These are phyloP conservation scores for Fraxinus sp. DNA, from an alignment of 305 asterid species.

Conservation along the genomic window DNA sequence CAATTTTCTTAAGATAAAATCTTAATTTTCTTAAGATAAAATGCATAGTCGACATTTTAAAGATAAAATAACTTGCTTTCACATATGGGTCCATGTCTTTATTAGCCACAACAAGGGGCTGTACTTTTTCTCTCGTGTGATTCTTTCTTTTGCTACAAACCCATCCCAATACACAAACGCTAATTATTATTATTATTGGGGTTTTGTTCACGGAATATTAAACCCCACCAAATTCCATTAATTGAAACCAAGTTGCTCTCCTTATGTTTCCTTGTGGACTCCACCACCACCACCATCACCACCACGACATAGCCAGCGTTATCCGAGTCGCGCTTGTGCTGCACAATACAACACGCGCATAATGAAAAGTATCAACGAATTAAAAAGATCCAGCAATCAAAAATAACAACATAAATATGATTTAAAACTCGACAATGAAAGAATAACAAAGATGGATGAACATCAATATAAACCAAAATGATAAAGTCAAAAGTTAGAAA, in stretches of 20 bases:
- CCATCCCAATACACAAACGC: constrained; percentile 53
- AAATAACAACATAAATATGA: background rate
- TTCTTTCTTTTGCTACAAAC: constrained; percentile 53
- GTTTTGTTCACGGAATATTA: constrained; percentile 37
- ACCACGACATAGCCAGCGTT: background rate
- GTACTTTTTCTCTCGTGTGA: constrained; percentile 41
- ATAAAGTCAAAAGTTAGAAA: background rate
- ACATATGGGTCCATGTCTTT: constrained; percentile 53
- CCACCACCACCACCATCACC: constrained; percentile 20
- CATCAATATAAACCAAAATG: background rate
- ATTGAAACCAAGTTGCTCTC: constrained; percentile 31
- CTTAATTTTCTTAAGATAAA: background rate
- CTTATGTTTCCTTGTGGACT: constrained; percentile 27
- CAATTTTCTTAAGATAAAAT: background rate
- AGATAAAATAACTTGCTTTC: constrained; percentile 33
- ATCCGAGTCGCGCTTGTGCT: background rate
- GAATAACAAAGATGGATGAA: background rate
- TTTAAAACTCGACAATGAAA: background rate
- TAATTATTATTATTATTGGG: constrained; percentile 24
- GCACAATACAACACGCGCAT: background rate
- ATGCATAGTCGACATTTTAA: constrained; percentile 6
- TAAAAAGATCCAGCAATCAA: background rate
- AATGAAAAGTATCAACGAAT: background rate
- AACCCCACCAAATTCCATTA: constrained; percentile 43
- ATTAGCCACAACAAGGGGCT: constrained; percentile 51